Evolutionary conservation across 768 basidiomycete species (phyloP).

Genomic region (Cystofilobasidium bisporidii): DNA sequence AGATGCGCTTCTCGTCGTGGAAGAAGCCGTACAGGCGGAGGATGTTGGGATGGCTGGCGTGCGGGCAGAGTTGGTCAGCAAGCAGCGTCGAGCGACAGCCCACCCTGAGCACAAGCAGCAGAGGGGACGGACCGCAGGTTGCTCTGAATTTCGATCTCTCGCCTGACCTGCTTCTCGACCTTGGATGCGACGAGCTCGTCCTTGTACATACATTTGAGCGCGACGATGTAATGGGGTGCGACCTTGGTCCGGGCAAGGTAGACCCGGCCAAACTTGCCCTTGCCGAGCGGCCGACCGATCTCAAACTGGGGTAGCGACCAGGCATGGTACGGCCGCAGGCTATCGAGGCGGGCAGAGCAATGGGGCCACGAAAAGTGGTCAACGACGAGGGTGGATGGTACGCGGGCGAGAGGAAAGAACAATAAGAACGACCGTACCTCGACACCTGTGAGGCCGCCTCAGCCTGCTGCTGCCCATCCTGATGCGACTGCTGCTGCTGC

Average conservation of each 20-base stretch:
- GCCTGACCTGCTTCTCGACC: conserved; percentile 92
- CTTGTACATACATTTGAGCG: conserved; percentile 94
- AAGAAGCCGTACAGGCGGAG: conserved; percentile 93
- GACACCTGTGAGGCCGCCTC: background rate
- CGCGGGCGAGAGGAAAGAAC: too few species aligned
- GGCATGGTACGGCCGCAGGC: conserved; percentile 41
- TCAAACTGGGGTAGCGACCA: conserved; percentile 81
- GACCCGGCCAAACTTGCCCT: conserved; percentile 96
- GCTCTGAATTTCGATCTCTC: conserved; percentile 97
- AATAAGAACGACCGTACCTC: background rate
- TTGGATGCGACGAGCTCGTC: conserved; percentile 81
- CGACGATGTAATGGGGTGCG: conserved; percentile 83
- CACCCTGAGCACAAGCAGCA: too few species aligned
- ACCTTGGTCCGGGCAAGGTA: conserved; percentile 94
- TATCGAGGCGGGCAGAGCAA: background rate
- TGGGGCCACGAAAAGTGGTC: too few species aligned
- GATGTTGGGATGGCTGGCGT: conserved; percentile 72
- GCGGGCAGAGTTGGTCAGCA: background rate
- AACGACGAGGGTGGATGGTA: too few species aligned
- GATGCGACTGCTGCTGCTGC: background rate
- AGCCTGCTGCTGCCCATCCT: background rate
- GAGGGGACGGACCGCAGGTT: conserved; percentile 52
- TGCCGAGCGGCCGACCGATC: conserved; percentile 92
- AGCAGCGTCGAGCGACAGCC: too few species aligned
- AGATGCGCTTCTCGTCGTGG: conserved; percentile 95